Base-by-base conservation (phyloP, 257 asterid genomes). In the Nicotiana tomentosiformis region DNA sequence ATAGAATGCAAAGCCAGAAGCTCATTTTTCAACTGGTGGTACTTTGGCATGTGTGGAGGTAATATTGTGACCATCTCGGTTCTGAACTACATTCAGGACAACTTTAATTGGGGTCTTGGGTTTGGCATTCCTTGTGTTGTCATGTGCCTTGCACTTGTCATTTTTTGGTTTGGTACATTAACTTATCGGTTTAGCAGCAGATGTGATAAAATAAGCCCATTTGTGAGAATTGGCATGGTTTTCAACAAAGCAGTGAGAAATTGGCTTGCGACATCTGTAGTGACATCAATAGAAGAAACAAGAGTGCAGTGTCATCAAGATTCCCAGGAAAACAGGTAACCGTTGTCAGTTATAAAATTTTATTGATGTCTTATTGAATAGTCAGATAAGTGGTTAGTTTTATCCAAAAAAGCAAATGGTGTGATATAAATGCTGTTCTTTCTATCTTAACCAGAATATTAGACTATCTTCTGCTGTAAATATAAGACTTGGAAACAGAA, bases 21-120 rank as follows among this genome's bases (percentile, higher is more conserved):
- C 90, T 93, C 97, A 4, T 92, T 93, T 88, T 93, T 92, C 85
- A 93, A 90, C 58, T 93, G 97, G 95, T 93, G 95, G 95, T 89
- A 89, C 83, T 87, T 92, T 39, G 88, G 89, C 11, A 84, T 82
- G 30, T 87, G 89, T 82, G 88, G 82, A 3, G 91, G 93, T 58
- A 83, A 84, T 74, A 46, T 91, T 67, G 77, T 86, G 58, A 83
- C 92, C 35, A 83, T 91, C 3, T 57, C 46, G 35, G 65, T 88
- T 72, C 77, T 93, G 87, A 92, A 78, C 87, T 93, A 93, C 81
- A 89, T 93, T 76, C 95, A 92, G 78, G 97, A 93, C 78, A 91
- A 90, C 82, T 66, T 90, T 58, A 90, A 94, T 85, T 93, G 97
- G 97, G 93, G 81, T 49, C 95, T 92, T 80, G 97, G 96, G 51